Conservation (phyloP, 2,329 filamentous ascomycete species). For the Cercospora janseana region DNA sequence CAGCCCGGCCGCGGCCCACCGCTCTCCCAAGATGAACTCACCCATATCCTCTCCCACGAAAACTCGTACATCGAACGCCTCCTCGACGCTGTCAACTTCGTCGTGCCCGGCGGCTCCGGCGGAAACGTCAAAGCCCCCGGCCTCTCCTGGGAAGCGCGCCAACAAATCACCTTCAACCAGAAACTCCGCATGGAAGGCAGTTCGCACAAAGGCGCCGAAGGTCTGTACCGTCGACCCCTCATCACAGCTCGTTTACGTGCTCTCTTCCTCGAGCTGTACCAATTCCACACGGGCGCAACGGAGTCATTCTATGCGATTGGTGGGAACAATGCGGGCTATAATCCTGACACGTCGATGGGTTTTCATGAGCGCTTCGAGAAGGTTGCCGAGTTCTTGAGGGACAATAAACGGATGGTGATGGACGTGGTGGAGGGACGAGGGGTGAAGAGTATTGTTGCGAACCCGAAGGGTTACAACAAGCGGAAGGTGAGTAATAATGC, state of each 20-base stretch:
- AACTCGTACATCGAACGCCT: constrained; percentile 19
- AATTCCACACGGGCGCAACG: constrained; percentile 18
- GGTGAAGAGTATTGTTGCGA: constrained; percentile 24
- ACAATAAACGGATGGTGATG: constrained; percentile 25
- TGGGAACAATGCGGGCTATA: constrained; percentile 23
- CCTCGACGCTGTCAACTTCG: constrained; percentile 20
- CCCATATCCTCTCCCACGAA: constrained; percentile 7
- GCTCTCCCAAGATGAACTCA: constrained; percentile 6
- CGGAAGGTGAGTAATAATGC: constrained; percentile 24
- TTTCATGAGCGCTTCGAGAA: constrained; percentile 19
- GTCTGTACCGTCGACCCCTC: constrained; percentile 11
- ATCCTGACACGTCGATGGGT: constrained; percentile 11
- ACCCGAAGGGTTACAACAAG: constrained; percentile 22
- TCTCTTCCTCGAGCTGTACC: constrained; percentile 20
- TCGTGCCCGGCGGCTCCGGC: constrained; percentile 8
- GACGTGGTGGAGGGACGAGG: constrained; percentile 28
- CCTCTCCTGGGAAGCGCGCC: constrained; percentile 12
- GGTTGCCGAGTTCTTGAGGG: constrained; percentile 14
- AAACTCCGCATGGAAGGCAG: constrained; percentile 16
- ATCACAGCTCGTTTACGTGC: constrained; percentile 25
- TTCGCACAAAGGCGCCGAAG: constrained; percentile 9
- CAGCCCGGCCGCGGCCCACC: constrained; percentile 10
- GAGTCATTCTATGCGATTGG: constrained; percentile 21
- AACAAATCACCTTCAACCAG: constrained; percentile 26
- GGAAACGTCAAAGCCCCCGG: not conserved